A percentile compares a stretch with the other conserved stretches of the same genome.
phyloP scores from a whole-genome alignment of 208 protist species.

The Naegleria fowleri region DNA sequence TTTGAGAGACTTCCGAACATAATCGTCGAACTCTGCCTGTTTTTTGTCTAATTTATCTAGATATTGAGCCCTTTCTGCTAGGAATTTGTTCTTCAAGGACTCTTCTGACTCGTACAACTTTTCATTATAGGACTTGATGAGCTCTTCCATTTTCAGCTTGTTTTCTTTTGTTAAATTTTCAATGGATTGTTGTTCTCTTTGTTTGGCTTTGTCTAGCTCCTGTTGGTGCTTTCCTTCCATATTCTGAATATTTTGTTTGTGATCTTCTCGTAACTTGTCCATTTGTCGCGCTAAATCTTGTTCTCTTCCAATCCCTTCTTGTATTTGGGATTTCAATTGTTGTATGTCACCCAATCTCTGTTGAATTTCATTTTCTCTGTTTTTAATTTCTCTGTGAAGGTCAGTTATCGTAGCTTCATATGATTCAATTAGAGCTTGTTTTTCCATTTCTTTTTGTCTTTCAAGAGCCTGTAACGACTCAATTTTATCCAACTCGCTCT shows the following conservation, averaged over 20 bases:
- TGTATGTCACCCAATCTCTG: not conserved
- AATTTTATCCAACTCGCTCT: not conserved
- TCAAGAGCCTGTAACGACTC: not conserved
- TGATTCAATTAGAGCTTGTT: not conserved
- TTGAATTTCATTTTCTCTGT: not conserved
- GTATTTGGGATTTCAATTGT: not conserved
- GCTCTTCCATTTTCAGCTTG: not conserved
- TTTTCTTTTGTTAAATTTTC: not conserved
- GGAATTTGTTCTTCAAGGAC: not conserved
- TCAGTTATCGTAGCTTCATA: not conserved
- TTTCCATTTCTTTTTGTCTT: not conserved
- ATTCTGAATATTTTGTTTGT: not conserved
- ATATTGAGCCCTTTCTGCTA: not conserved
- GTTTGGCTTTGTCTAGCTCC: not conserved
- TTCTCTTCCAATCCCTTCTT: not conserved
- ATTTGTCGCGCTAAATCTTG: not conserved
- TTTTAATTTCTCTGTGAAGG: not conserved
- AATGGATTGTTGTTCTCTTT: not conserved
- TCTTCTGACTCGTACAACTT: not conserved
- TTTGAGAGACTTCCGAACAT: not conserved
- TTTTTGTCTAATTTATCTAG: not conserved
- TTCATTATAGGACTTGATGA: not conserved
- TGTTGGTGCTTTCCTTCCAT: not conserved
- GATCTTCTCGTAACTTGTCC: not conserved
- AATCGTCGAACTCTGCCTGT: not conserved